These are phyloP conservation scores for Beauveria varroae DNA, from an alignment of 2,329 filamentous ascomycete genomes.

Conservation along the genomic window DNA sequence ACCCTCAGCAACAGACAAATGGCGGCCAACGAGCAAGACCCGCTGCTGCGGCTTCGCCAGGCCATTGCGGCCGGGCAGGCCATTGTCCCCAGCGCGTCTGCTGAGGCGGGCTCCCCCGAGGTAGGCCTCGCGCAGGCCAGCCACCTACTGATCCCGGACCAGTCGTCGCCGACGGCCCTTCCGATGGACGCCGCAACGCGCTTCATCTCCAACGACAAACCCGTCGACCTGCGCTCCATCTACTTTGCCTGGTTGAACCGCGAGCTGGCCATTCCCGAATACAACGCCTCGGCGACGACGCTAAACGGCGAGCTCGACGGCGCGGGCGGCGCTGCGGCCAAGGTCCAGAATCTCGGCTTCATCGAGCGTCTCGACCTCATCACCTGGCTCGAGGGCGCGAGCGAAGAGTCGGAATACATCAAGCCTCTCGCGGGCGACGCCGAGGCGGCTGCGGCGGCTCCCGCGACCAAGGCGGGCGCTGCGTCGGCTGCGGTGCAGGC, in stretches of 20 bases:
- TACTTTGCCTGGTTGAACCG: slow-evolving; percentile 96
- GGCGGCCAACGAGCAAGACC: slow-evolving; percentile 59
- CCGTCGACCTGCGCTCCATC: slow-evolving; percentile 84
- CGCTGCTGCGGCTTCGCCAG: slow-evolving; percentile 75
- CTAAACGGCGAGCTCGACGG: slow-evolving; percentile 71
- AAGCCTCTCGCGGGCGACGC: slow-evolving; percentile 66
- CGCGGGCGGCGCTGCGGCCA: slow-evolving; percentile 42
- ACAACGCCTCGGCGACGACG: slow-evolving; percentile 74
- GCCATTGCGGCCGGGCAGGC: slow-evolving; percentile 65
- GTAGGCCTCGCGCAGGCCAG: slow-evolving; percentile 67
- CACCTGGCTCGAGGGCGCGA: slow-evolving; percentile 85
- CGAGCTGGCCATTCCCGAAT: slow-evolving; percentile 82
- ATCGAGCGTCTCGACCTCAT: slow-evolving; percentile 87
- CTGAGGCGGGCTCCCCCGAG: slow-evolving; percentile 54
- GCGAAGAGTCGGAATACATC: slow-evolving; percentile 89
- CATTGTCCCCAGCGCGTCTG: slow-evolving; percentile 66
- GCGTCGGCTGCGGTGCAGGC: slow-evolving; percentile 35
- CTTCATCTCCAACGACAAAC: slow-evolving; percentile 69
- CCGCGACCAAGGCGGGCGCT: slow-evolving; percentile 27
- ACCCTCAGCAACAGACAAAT: slow-evolving; percentile 31
- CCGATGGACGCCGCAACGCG: slow-evolving; percentile 70
- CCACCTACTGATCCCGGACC: slow-evolving; percentile 65
- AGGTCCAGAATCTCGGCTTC: slow-evolving; percentile 83
- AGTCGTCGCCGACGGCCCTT: slow-evolving; percentile 47
- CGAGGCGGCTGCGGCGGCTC: slow-evolving; percentile 28